Percentiles rank a stretch among this genome's conserved stretches.
Conservation (phyloP, 345 rosid species). For the Nasturtium officinale region DNA sequence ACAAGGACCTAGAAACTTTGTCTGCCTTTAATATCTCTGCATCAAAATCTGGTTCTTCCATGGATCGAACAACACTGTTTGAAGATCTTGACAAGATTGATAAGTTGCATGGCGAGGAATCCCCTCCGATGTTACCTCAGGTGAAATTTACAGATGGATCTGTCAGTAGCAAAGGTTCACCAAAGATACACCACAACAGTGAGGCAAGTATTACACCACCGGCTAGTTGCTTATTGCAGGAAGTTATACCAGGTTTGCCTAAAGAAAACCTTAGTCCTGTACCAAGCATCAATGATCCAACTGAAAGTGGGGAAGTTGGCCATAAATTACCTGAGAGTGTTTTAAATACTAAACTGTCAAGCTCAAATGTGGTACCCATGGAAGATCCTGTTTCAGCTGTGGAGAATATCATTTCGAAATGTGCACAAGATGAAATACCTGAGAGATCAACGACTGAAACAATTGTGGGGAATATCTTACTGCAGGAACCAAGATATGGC, state of each 20-base stretch:
- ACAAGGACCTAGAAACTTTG: conserved; percentile 23
- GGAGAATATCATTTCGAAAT: conserved; percentile 18
- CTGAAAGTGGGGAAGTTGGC: conserved; percentile 30
- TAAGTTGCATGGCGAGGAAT: conserved; percentile 40
- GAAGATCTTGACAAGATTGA: conserved; percentile 42
- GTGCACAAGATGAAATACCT: conserved; percentile 4
- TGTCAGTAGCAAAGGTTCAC: conserved; percentile 39
- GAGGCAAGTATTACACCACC: conserved; percentile 40
- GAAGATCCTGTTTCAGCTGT: conserved; percentile 11
- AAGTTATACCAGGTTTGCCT: conserved; percentile 29
- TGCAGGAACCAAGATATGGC: conserved; percentile 25
- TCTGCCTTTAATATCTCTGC: conserved; percentile 37
- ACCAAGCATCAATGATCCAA: conserved; percentile 28
- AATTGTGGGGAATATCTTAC: conserved; percentile 13
- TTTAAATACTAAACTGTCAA: conserved; percentile 2
- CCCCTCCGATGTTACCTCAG: conserved; percentile 44
- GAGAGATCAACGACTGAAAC: conserved; percentile 28
- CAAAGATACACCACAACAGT: conserved; percentile 40
- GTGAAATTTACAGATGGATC: conserved; percentile 46
- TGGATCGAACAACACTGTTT: conserved; percentile 31
- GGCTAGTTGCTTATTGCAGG: conserved; percentile 37
- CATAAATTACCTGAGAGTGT: conserved; percentile 33
- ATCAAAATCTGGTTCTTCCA: conserved; percentile 38
- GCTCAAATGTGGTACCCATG: conserved; percentile 28
- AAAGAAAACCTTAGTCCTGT: conserved; percentile 30